Percentiles rank a stretch among this genome's conserved stretches.
These are phyloP conservation scores for Trametes versicolor DNA, from an alignment of 1,284 basidiomycete species.

Conservation along the genomic window DNA sequence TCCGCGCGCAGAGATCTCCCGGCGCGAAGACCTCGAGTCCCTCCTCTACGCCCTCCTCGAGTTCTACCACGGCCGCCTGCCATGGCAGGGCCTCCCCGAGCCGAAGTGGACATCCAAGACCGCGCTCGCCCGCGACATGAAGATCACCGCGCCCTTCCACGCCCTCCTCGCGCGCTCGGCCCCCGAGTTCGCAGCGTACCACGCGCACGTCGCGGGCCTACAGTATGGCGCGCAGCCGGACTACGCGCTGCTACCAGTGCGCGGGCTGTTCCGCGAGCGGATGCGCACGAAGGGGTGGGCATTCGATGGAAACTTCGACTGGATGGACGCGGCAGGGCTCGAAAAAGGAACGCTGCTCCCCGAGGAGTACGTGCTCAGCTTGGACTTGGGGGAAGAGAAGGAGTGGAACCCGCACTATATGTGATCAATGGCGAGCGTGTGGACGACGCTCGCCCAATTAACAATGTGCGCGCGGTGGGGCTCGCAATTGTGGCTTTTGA, in stretches of 20 bases:
- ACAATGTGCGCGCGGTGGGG: background rate
- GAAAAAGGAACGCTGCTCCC: background rate
- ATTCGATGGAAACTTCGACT: slow-evolving; percentile 25
- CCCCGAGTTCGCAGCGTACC: slow-evolving; percentile 19
- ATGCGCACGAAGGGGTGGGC: slow-evolving; percentile 25
- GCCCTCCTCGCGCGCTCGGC: slow-evolving; percentile 23
- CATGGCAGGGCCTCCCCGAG: background rate
- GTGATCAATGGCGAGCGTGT: background rate
- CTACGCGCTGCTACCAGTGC: slow-evolving; percentile 25
- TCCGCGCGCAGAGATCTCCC: too few species aligned
- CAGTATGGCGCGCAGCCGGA: slow-evolving; percentile 27
- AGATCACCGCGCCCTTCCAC: background rate
- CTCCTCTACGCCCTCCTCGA: slow-evolving; percentile 2
- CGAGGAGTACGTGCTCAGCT: background rate
- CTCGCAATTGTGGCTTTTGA: background rate
- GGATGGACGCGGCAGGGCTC: slow-evolving; percentile 14
- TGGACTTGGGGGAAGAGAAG: background rate
- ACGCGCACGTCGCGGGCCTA: slow-evolving; percentile 26
- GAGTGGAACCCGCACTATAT: slow-evolving; percentile 3
- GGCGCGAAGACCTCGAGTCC: too few species aligned
- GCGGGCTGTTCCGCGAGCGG: slow-evolving; percentile 15
- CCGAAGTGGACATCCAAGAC: too few species aligned
- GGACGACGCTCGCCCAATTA: too few species aligned
- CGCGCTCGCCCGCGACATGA: background rate
- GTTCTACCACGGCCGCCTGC: slow-evolving; percentile 11